Conservation (phyloP, 2,329 filamentous ascomycete species). For the Aspergillus fructus region DNA sequence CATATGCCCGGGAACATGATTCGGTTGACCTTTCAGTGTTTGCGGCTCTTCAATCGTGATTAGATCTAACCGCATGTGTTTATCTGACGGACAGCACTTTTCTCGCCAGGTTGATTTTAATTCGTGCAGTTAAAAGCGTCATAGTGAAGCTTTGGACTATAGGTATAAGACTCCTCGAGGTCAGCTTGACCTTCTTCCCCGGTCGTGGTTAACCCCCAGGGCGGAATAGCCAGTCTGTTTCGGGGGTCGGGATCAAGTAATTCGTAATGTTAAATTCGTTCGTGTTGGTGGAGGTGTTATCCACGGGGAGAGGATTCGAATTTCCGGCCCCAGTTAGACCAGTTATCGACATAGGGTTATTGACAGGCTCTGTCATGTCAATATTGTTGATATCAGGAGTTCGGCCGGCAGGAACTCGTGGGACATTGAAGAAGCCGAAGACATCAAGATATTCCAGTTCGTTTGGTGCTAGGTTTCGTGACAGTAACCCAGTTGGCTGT, state of each 20-base stretch:
- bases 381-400: constrained; percentile 27
- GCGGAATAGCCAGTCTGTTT: constrained; percentile 47
- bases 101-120: background rate
- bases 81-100: background rate
- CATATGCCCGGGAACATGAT: no score
- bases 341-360: constrained; percentile 39
- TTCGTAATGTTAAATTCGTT: constrained; percentile 49
- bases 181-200: background rate
- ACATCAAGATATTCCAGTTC: constrained; percentile 90
- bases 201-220: constrained; percentile 17
- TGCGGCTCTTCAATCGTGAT: no score
- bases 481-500: constrained; percentile 43
- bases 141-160: no score
- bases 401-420: constrained; percentile 59
- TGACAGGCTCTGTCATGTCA: constrained; percentile 26
- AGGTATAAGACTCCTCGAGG: background rate
- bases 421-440: constrained; percentile 93
- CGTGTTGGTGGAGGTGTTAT: constrained; percentile 21
- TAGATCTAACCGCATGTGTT: no score
- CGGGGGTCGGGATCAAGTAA: constrained; percentile 47
- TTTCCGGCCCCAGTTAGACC: constrained; percentile 28
- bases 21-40: no score
- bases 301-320: constrained; percentile 18
- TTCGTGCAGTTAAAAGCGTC: no score
- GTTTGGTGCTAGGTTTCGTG: constrained; percentile 69